Evolutionary conservation across 768 basidiomycete species (phyloP).

Genomic region (Panaeolus papilionaceus): DNA sequence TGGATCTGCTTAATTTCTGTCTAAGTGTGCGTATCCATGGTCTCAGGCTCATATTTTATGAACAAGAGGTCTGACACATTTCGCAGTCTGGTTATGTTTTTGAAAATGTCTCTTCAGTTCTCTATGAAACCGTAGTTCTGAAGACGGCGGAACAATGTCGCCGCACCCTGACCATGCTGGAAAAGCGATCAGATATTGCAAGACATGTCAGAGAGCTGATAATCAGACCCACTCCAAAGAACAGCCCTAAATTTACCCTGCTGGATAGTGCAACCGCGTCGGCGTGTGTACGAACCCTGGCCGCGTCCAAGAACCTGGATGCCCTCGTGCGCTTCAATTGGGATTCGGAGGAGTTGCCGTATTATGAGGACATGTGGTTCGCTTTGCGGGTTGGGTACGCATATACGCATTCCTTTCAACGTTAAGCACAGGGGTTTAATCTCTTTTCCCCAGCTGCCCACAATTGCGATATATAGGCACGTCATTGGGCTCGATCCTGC

Average conservation of each 20-base stretch:
- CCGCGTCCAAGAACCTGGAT: slow-evolving; percentile 57
- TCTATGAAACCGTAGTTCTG: slow-evolving; percentile 66
- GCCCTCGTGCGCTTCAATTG: slow-evolving; percentile 72
- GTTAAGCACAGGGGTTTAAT: slow-evolving; percentile 15
- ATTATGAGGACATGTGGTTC: slow-evolving; percentile 80
- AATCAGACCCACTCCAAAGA: slow-evolving; percentile 47
- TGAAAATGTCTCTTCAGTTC: slow-evolving; percentile 54
- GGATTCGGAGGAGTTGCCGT: slow-evolving; percentile 73
- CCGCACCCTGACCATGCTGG: slow-evolving; percentile 72
- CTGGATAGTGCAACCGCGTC: slow-evolving; percentile 49
- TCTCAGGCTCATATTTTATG: not conserved
- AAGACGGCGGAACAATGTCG: slow-evolving; percentile 62
- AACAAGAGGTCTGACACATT: slow-evolving; percentile 9
- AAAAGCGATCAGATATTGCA: slow-evolving; percentile 56
- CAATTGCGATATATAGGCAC: slow-evolving; percentile 66
- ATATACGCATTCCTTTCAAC: slow-evolving; percentile 13
- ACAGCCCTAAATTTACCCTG: slow-evolving; percentile 29
- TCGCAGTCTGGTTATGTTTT: slow-evolving; percentile 62
- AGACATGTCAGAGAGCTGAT: slow-evolving; percentile 70
- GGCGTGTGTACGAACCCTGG: slow-evolving; percentile 56
- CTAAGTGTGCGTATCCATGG: slow-evolving; percentile 54
- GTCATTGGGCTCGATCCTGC: slow-evolving; percentile 66
- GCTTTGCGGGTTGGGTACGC: slow-evolving; percentile 68
- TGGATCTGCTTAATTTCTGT: slow-evolving; percentile 64
- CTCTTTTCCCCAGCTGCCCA: slow-evolving; percentile 57